Evolutionary conservation across 2,329 filamentous ascomycete species (phyloP).

Genomic region (Cryphonectria carpinicola): DNA sequence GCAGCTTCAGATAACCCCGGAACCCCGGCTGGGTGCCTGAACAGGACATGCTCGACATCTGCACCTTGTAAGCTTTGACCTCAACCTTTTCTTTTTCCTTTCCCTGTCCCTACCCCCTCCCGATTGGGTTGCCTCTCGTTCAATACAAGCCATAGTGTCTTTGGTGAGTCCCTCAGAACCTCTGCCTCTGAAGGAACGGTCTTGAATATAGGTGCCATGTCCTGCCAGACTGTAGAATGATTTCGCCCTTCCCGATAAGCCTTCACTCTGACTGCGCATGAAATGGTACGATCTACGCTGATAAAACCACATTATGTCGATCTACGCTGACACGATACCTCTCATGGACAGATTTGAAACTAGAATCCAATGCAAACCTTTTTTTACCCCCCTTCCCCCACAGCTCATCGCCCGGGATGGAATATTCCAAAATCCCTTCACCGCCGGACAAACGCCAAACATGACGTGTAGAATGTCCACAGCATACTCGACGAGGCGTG

Average conservation of each 20-base stretch:
- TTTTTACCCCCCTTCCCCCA: neutral
- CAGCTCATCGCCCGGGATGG: neutral
- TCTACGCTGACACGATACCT: neutral
- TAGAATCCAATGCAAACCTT: neutral
- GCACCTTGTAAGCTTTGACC: neutral
- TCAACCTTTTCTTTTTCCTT: neutral
- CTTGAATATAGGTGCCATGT: neutral
- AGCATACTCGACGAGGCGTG: neutral
- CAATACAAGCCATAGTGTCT: neutral
- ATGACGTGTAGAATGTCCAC: neutral
- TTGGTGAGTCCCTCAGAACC: neutral
- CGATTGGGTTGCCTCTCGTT: neutral
- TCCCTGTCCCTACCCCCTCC: neutral
- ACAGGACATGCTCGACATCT: neutral
- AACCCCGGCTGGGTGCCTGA: neutral
- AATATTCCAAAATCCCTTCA: neutral
- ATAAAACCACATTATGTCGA: neutral
- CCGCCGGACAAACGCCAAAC: neutral
- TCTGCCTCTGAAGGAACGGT: neutral
- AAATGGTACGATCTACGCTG: neutral
- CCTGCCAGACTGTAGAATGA: neutral
- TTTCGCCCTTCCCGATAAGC: neutral
- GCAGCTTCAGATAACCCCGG: conserved; percentile 1
- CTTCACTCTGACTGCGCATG: neutral
- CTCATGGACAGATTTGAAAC: neutral